These are phyloP conservation scores for Botrytis porri DNA, from an alignment of 2,329 filamentous ascomycete species.

Conservation along the genomic window DNA sequence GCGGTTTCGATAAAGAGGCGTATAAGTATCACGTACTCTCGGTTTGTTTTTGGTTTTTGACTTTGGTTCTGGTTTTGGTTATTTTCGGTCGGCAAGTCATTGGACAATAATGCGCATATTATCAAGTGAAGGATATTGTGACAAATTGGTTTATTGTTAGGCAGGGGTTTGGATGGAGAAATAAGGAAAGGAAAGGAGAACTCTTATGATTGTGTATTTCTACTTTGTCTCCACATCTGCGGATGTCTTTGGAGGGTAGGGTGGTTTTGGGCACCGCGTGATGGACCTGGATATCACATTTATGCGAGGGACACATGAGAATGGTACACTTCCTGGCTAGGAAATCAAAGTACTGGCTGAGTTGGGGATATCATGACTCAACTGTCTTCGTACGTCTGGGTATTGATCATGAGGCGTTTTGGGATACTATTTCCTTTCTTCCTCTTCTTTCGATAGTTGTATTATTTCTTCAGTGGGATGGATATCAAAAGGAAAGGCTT, in stretches of 20 bases:
- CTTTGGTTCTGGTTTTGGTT: conserved; percentile 9
- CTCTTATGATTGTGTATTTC: conserved; percentile 17
- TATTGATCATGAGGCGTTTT: conserved; percentile 5
- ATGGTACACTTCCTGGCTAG: conserved; percentile 9
- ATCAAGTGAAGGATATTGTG: conserved; percentile 19
- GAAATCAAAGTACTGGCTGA: neutral
- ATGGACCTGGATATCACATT: conserved; percentile 18
- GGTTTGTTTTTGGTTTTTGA: neutral
- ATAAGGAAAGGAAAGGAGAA: neutral
- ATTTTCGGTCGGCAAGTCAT: conserved; percentile 4
- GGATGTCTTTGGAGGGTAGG: neutral
- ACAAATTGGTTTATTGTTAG: conserved; percentile 1
- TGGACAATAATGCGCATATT: conserved; percentile 2
- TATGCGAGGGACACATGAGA: neutral
- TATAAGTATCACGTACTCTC: conserved; percentile 19
- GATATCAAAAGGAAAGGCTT: neutral
- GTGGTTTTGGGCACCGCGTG: conserved; percentile 7
- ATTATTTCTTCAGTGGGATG: neutral
- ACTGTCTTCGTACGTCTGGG: conserved; percentile 7
- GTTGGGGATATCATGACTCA: neutral
- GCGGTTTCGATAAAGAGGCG: conserved; percentile 3
- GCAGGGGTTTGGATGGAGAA: conserved; percentile 13
- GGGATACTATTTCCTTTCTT: conserved; percentile 36
- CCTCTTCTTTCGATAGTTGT: neutral
- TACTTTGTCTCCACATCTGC: conserved; percentile 12